These are phyloP conservation scores for Wallacemonas collosoma DNA, from an alignment of 208 protist genomes.

Conservation along the genomic window DNA sequence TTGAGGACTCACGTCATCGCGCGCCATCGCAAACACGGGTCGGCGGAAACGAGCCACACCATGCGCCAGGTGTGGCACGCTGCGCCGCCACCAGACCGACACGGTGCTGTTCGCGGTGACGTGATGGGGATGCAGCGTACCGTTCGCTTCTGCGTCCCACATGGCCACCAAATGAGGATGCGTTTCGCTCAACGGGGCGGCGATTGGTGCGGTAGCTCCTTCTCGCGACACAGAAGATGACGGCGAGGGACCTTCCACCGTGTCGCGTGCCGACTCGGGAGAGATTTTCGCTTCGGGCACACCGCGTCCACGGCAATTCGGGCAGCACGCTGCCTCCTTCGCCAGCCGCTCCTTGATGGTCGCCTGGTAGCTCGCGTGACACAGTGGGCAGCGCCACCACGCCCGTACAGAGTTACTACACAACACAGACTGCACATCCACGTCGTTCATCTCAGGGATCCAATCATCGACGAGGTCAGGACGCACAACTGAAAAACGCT, in stretches of 20 bases:
- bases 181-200: slow-evolving; percentile 35
- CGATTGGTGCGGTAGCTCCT: neutral
- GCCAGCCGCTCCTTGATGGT: slow-evolving; percentile 54
- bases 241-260: no score
- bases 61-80: neutral
- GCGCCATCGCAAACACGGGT: slow-evolving; percentile 65
- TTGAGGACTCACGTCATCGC: slow-evolving; percentile 32
- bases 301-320: slow-evolving; percentile 37
- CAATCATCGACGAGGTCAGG: slow-evolving; percentile 82
- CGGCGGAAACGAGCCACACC: slow-evolving; percentile 38
- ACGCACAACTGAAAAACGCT: slow-evolving; percentile 55
- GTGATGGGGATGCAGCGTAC: slow-evolving; percentile 44
- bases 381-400: slow-evolving; percentile 65
- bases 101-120: slow-evolving; percentile 50
- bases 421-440: slow-evolving; percentile 50
- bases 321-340: slow-evolving; percentile 40
- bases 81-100: slow-evolving; percentile 64
- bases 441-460: slow-evolving; percentile 80
- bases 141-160: slow-evolving; percentile 66
- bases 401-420: slow-evolving; percentile 31
- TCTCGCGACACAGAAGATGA: no score
- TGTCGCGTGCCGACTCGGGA: neutral
- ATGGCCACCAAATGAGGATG: slow-evolving; percentile 43
- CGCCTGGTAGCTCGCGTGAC: slow-evolving; percentile 50
- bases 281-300: neutral